Base-by-base conservation (phyloP, 352 stramenopile species). In the Globisporangium carolinianum region DNA sequence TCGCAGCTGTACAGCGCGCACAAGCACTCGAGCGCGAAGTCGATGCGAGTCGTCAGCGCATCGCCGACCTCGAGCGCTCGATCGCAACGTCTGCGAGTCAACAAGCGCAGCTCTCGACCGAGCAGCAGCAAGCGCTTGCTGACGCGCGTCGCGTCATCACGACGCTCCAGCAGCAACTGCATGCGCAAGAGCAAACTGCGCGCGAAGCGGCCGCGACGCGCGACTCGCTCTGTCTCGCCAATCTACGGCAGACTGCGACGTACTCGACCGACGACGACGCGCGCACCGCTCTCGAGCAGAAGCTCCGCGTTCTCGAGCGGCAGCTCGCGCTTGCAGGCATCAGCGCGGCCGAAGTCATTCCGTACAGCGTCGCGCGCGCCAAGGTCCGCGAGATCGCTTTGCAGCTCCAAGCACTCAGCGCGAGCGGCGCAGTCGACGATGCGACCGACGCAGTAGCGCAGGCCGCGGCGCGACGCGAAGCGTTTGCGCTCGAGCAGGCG, bases 401-500 rank as follows among this genome's bases (percentile, higher is more conserved):
- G 24, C 73, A 86, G 45, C 80, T 97, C 62, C 73, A 87, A 37
- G 86, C 92, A 62, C 94, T 97, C 41, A 83, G 81, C n/a, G 76
- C 74, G 17, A 80, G 72, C 36, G 85, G 95, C 55, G 64, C 86
- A 49, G 73, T 87, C 9, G 47, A 75, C 17, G 54, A 73, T 10
- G 24, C 24, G 24, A 32, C 24, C 24, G 69, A 84, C 51, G 83
- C 83, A 50, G 51, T 58, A 4, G 70, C 65, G 15, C 69, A 83
- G 52, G 61, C 57, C 41, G 73, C 74, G 18, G 68, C 87, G 1
- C 74, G 84, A 0, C 84, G 91, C 18, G 86, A 97, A 61, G 95
- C 95, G 56, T 96, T 89, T 54, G 70, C 81, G 51, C 73, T 97
- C 1, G 87, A 97, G 66, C 85, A 95, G 60, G 78, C 96, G 38